Evolutionary conservation across 441 rosid genomes (phyloP), one percentile per base, ranked within the genome.

Genomic region (Syzygium malaccense): DNA sequence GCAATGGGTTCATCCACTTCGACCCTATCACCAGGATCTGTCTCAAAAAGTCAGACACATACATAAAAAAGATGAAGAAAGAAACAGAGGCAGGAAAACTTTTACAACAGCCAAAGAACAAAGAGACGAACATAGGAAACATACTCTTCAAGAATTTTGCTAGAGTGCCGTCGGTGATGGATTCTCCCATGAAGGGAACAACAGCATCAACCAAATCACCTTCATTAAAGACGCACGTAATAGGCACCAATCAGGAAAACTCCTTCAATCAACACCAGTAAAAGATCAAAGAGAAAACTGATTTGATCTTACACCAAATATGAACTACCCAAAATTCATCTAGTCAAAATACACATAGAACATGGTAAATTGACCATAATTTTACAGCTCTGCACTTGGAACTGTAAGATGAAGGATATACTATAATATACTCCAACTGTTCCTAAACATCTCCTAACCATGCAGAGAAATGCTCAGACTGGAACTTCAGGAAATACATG

Each of bases 171-270:
- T 98, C 99, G 28, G 96, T 95, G 90, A 98, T 97, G 86, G 99
- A 98, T 95, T 98, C 99, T 87, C 98, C 99, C 99, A 97, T 97
- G 90, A 93, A 95, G 88, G 99, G 99, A 85, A 96, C 99, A 89
- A 97, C 96, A 90, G 94, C 99, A 87, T 96, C 96, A 90, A 96
- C 95, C 84, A 92, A 88, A 94, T 98, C 98, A 85, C 95, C 99
- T 98, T 89, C 89, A 92, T 62, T 87, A 91, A 88, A 32, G 86
- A 64, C 80, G 86, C 33, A 78, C 8, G 55, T 30, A 30, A 89
- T 12, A 11, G 25, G 33, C n/a, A 54, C 55, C 84, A 17, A 86
- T 89, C 33, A 80, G 71, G 57, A 85, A 49, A 41, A 41, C 48
- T 17, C 26, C n/a, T 32, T 48, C 60, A 84, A 55, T 41, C 78